These are phyloP conservation scores for Trichoderma asperelloides DNA, from an alignment of 495 filamentous ascomycete species.

Conservation along the genomic window DNA sequence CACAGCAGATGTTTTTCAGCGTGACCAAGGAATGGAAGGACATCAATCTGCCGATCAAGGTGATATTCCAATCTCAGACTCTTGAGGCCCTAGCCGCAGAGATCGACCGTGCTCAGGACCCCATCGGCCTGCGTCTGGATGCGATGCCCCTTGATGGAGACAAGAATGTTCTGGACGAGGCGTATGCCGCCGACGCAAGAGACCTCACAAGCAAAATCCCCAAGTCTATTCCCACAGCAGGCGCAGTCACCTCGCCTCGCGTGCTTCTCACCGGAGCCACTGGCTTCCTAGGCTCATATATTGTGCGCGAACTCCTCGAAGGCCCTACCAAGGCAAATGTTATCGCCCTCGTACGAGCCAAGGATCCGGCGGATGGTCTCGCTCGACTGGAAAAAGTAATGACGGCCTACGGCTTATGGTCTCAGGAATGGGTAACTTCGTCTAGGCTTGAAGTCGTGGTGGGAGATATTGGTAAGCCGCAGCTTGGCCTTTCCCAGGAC, in stretches of 20 bases:
- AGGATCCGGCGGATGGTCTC: conserved; percentile 28
- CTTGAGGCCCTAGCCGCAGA: conserved; percentile 31
- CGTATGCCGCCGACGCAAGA: conserved; percentile 52
- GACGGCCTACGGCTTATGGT: conserved; percentile 63
- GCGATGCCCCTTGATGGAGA: conserved; percentile 10
- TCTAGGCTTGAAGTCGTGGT: conserved; percentile 45
- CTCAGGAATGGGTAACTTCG: conserved; percentile 22
- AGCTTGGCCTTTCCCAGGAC: conserved; percentile 49
- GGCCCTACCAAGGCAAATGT: conserved; percentile 43
- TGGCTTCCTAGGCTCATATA: conserved; percentile 69
- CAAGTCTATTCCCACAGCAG: not conserved
- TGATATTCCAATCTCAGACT: conserved; percentile 60
- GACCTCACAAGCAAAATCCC: conserved; percentile 24
- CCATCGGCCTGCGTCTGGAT: conserved; percentile 12
- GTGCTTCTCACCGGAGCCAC: conserved; percentile 71
- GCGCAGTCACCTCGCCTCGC: conserved; percentile 19
- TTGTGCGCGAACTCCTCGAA: conserved; percentile 55
- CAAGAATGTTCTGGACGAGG: conserved; percentile 23
- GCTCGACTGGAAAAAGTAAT: conserved; percentile 33
- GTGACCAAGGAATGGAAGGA: conserved; percentile 11
- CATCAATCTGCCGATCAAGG: conserved; percentile 48
- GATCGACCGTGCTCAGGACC: conserved; percentile 11
- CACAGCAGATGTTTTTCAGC: conserved; percentile 55
- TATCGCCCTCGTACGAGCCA: conserved; percentile 55
- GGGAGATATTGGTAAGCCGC: conserved; percentile 53